Conservation (phyloP, 2,329 filamentous ascomycete species). For the Apiospora pterosperma region DNA sequence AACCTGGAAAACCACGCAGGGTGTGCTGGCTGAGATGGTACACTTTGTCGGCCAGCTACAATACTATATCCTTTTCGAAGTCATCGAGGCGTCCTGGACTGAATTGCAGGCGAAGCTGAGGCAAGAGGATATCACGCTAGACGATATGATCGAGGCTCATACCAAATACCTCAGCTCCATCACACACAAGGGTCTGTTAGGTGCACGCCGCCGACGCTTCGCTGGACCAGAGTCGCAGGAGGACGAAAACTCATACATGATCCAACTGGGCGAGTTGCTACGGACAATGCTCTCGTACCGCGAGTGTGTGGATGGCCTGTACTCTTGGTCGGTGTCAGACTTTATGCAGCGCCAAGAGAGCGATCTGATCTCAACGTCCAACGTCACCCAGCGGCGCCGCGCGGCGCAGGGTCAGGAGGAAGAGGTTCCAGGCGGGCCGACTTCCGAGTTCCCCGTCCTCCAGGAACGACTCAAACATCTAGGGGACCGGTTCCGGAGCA, state of each 20-base stretch:
- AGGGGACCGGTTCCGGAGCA: constrained; percentile 70
- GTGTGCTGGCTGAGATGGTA: constrained; percentile 93
- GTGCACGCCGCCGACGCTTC: constrained; percentile 57
- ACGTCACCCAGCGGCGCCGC: constrained; percentile 23
- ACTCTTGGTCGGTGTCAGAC: constrained; percentile 91
- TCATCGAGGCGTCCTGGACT: constrained; percentile 95
- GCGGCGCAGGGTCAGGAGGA: constrained; percentile 19
- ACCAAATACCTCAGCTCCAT: constrained; percentile 88
- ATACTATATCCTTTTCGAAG: constrained; percentile 98
- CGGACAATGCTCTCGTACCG: constrained; percentile 93
- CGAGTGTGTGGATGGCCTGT: constrained; percentile 88
- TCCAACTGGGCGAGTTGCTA: constrained; percentile 87
- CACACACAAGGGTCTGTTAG: constrained; percentile 91
- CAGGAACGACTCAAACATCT: constrained; percentile 70
- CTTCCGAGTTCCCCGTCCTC: constrained; percentile 67
- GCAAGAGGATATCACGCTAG: constrained; percentile 84
- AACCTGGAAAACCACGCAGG: constrained; percentile 88
- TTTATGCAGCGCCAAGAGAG: constrained; percentile 89
- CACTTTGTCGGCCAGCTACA: constrained; percentile 97
- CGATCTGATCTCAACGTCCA: constrained; percentile 47
- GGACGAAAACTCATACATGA: constrained; percentile 74
- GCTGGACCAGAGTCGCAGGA: constrained; percentile 50
- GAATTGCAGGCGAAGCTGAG: constrained; percentile 79
- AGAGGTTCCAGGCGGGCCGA: constrained; percentile 53
- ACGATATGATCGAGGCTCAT: constrained; percentile 92